These are phyloP conservation scores for Geotrichum ghanense DNA, from an alignment of 805 yeast genomes.

Conservation along the genomic window DNA sequence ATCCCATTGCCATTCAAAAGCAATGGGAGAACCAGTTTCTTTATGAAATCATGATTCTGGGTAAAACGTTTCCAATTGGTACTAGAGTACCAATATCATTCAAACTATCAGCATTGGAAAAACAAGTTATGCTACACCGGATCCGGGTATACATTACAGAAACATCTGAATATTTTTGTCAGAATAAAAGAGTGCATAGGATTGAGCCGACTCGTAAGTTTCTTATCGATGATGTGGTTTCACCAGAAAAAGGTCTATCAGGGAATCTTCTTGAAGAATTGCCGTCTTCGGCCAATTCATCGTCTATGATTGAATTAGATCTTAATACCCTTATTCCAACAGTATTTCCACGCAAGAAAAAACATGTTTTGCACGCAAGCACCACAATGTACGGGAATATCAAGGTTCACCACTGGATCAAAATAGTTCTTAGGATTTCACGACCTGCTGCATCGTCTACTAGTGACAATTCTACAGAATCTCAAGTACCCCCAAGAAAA, in stretches of 20 bases:
- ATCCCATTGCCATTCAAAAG: slow-evolving; percentile 81
- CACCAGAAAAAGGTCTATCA: slow-evolving; percentile 19
- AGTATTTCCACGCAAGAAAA: slow-evolving; percentile 41
- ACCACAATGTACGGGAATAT: slow-evolving; percentile 60
- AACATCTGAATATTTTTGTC: slow-evolving; percentile 81
- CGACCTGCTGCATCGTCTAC: slow-evolving; percentile 34
- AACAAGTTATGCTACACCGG: slow-evolving; percentile 66
- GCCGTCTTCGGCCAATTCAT: slow-evolving; percentile 11
- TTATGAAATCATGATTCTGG: slow-evolving; percentile 84
- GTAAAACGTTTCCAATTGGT: slow-evolving; percentile 78
- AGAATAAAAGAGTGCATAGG: slow-evolving; percentile 77
- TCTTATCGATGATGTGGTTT: slow-evolving; percentile 58
- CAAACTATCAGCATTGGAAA: slow-evolving; percentile 74
- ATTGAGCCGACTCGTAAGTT: slow-evolving; percentile 82
- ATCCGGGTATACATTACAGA: slow-evolving; percentile 80
- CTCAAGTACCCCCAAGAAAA: slow-evolving; percentile 34
- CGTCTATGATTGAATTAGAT: slow-evolving; percentile 40
- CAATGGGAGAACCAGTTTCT: slow-evolving; percentile 91
- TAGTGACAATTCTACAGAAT: slow-evolving; percentile 22
- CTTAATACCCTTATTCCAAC: slow-evolving; percentile 79
- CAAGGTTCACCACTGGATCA: slow-evolving; percentile 92
- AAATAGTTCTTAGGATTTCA: slow-evolving; percentile 73
- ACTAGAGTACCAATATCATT: slow-evolving; percentile 77
- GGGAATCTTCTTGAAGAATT: slow-evolving; percentile 18
- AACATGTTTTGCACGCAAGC: slow-evolving; percentile 55